A percentile compares a stretch with the other conserved stretches of the same genome.
phyloP scores from a whole-genome alignment of 2,329 filamentous ascomycete genomes.

The Ascochyta clinopodiicola region DNA sequence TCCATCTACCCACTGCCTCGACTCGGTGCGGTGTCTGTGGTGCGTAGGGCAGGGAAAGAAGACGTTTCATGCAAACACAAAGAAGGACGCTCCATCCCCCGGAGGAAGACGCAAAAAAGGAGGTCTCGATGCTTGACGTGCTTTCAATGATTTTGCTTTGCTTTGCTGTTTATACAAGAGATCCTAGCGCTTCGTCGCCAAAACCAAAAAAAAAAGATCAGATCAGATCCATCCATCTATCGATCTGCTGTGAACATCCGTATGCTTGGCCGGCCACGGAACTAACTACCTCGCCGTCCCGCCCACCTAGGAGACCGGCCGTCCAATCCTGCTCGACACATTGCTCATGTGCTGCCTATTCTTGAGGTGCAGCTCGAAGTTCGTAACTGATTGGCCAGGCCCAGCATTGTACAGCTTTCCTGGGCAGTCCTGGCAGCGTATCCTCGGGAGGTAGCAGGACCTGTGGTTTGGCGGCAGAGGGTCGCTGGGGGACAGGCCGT shows the following conservation, averaged over 20 bases:
- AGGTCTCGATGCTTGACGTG: constrained; percentile 21
- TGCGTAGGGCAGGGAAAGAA: background rate
- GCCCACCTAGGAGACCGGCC: constrained; percentile 11
- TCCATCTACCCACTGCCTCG: constrained; percentile 11
- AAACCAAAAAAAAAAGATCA: background rate
- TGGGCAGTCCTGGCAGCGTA: constrained; percentile 89
- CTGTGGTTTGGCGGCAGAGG: constrained; percentile 69
- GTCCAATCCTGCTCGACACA: constrained; percentile 43
- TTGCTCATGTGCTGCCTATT: constrained; percentile 71
- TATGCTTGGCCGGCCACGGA: background rate
- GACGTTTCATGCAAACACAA: background rate
- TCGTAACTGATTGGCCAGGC: constrained; percentile 81
- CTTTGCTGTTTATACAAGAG: constrained; percentile 26
- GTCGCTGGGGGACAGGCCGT: constrained; percentile 55
- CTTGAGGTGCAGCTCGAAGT: constrained; percentile 91
- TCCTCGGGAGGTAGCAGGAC: constrained; percentile 85
- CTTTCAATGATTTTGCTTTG: background rate
- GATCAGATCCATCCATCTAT: background rate
- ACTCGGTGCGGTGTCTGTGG: background rate
- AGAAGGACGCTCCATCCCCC: background rate
- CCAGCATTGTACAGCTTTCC: constrained; percentile 93
- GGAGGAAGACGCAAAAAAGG: constrained; percentile 23
- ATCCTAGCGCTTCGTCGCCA: constrained; percentile 1
- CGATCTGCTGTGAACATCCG: background rate
- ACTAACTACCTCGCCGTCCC: background rate